Conservation (phyloP, 1,284 basidiomycete species). For the Naganishia sp. region DNA sequence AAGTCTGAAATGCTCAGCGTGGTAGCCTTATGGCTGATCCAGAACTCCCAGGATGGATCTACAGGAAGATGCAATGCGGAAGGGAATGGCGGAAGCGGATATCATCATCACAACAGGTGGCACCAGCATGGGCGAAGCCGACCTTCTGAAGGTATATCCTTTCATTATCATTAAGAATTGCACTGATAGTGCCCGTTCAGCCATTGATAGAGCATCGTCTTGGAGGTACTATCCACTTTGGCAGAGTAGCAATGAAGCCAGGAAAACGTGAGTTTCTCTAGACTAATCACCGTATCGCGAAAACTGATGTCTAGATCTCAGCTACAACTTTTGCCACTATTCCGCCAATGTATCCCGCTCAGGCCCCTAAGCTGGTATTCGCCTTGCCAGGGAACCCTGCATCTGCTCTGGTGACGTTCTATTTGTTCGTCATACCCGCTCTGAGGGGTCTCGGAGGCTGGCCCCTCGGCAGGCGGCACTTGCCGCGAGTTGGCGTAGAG, state of each 20-base stretch:
- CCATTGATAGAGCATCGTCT: slow-evolving; percentile 80
- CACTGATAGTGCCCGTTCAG: slow-evolving; percentile 23
- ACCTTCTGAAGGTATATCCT: slow-evolving; percentile 65
- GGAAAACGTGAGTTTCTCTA: slow-evolving; percentile 38
- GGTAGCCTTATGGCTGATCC: neutral
- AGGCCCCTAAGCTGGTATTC: slow-evolving; percentile 65
- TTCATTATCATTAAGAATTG: neutral
- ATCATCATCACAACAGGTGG: slow-evolving; percentile 81
- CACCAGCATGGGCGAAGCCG: slow-evolving; percentile 84
- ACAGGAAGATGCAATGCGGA: slow-evolving; percentile 63
- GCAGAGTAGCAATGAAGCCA: slow-evolving; percentile 62
- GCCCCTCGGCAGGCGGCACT: slow-evolving; percentile 59
- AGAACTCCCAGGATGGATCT: slow-evolving; percentile 56
- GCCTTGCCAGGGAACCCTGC: slow-evolving; percentile 87
- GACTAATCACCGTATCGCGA: neutral
- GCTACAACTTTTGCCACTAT: slow-evolving; percentile 84
- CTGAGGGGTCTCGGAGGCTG: slow-evolving; percentile 72
- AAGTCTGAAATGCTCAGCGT: slow-evolving; percentile 37
- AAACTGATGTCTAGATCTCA: slow-evolving; percentile 54
- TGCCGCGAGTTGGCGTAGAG: slow-evolving; percentile 68
- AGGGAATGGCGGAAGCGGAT: slow-evolving; percentile 67
- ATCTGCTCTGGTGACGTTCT: slow-evolving; percentile 81
- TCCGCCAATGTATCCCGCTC: slow-evolving; percentile 51
- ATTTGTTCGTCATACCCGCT: slow-evolving; percentile 79
- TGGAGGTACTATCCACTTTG: slow-evolving; percentile 73